Evolutionary conservation across 208 protist species (phyloP).

Genomic region (Trypanosoma theileri): DNA sequence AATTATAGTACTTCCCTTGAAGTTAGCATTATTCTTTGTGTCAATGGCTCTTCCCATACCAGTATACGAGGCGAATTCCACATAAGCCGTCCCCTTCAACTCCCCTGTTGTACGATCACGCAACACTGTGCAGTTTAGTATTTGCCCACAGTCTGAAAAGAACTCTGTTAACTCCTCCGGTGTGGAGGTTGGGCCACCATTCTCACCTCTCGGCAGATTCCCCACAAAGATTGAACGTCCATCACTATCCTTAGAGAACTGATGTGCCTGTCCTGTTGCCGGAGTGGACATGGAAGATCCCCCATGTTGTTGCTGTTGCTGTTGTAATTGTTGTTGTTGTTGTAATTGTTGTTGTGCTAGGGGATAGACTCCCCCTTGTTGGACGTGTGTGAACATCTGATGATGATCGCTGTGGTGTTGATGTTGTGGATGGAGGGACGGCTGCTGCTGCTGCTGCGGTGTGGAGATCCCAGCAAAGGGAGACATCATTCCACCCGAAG

Average conservation of each 20-base stretch:
- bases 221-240: conserved; percentile 85
- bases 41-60: conserved; percentile 84
- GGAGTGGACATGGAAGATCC: not conserved
- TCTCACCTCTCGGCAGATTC: conserved; percentile 71
- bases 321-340: conserved; percentile 11
- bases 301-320: conserved; percentile 25
- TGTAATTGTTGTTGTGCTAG: not conserved
- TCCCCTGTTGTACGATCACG: conserved; percentile 76
- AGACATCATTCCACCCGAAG: conserved; percentile 7
- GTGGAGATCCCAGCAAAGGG: conserved; percentile 15
- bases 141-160: conserved; percentile 75
- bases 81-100: conserved; percentile 83
- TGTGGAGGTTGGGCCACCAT: conserved; percentile 64
- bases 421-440: not conserved
- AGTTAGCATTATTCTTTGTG: conserved; percentile 81
- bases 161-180: conserved; percentile 80
- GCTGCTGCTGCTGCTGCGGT: conserved; percentile 12
- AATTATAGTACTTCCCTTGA: conserved; percentile 85
- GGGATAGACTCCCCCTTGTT: too few relatives aligned
- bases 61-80: conserved; percentile 80
- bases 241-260: conserved; percentile 83
- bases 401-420: not conserved
- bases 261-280: conserved; percentile 38
- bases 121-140: conserved; percentile 84
- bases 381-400: not conserved